phyloP scores from a whole-genome alignment of 106 monocot genomes.

The Allium cepa region DNA sequence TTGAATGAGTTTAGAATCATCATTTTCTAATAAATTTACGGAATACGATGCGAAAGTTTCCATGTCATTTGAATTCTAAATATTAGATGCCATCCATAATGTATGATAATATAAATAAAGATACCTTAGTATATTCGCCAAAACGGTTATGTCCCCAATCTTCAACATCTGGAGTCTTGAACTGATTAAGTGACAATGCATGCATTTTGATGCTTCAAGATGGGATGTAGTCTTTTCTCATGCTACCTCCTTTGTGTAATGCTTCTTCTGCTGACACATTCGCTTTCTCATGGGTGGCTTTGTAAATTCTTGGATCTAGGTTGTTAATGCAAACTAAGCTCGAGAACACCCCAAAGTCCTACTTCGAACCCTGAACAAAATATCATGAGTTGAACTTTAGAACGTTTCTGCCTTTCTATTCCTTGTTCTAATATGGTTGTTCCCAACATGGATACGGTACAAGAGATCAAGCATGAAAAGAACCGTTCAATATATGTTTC shows the following conservation, averaged over 20 bases:
- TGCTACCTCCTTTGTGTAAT: conserved; percentile 83
- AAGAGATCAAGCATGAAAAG: too few relatives aligned
- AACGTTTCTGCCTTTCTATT: too few relatives aligned
- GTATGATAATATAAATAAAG: not conserved
- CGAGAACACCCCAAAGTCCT: conserved; percentile 98
- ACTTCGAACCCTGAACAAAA: conserved; percentile 66
- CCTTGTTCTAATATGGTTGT: too few relatives aligned
- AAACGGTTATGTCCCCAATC: conserved; percentile 38
- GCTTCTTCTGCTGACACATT: conserved; percentile 59
- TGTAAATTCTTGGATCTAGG: conserved; percentile 66
- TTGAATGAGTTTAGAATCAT: not conserved
- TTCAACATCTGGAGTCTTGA: conserved; percentile 76
- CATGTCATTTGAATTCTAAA: not conserved
- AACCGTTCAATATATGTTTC: too few relatives aligned
- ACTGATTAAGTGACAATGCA: conserved; percentile 73
- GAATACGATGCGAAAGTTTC: not conserved
- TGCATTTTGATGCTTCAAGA: conserved; percentile 80
- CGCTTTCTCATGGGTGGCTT: conserved; percentile 80
- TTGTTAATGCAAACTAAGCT: conserved; percentile 78
- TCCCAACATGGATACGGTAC: too few relatives aligned
- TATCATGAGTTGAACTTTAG: too few relatives aligned
- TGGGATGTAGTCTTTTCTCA: conserved; percentile 85
- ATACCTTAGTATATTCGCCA: conserved; percentile 3
- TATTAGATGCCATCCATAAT: not conserved
- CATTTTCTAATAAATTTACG: not conserved